These are phyloP conservation scores for Malbranchea cinnamomea DNA, from an alignment of 2,329 filamentous ascomycete genomes.

Conservation along the genomic window DNA sequence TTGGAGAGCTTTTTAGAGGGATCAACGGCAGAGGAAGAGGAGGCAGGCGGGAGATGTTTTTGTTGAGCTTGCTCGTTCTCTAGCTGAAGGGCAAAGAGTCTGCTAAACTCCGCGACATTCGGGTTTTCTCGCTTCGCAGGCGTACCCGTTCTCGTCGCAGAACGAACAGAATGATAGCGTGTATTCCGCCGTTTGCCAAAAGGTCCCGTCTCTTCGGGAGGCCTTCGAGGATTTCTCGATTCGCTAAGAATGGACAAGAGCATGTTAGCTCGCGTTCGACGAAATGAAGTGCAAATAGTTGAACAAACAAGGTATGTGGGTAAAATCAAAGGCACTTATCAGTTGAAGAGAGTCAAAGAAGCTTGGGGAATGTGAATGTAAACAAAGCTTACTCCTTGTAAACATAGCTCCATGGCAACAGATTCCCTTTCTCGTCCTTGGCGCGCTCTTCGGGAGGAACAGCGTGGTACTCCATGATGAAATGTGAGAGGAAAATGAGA, in stretches of 20 bases:
- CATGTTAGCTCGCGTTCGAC: constrained; percentile 1
- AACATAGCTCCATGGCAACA: constrained; percentile 48
- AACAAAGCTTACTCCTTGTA: constrained; percentile 40
- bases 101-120: constrained; percentile 33
- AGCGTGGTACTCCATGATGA: constrained; percentile 47
- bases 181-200: constrained; percentile 41
- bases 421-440: constrained; percentile 42
- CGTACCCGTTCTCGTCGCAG: constrained; percentile 43
- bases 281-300: constrained; percentile 5
- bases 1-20: constrained; percentile 22
- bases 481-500: background rate
- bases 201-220: constrained; percentile 45
- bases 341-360: background rate
- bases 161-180: constrained; percentile 29
- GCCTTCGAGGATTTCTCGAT: constrained; percentile 35
- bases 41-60: constrained; percentile 23
- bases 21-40: constrained; percentile 27
- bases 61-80: constrained; percentile 23
- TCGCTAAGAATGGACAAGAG: constrained; percentile 20
- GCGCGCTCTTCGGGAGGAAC: constrained; percentile 49
- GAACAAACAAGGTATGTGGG: constrained; percentile 5
- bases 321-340: background rate
- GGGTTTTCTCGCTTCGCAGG: constrained; percentile 43
- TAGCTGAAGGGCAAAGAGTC: constrained; percentile 30
- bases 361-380: background rate